Evolutionary conservation across 2,329 filamentous ascomycete genomes (phyloP).

Genomic region (Septoria petroselini): DNA sequence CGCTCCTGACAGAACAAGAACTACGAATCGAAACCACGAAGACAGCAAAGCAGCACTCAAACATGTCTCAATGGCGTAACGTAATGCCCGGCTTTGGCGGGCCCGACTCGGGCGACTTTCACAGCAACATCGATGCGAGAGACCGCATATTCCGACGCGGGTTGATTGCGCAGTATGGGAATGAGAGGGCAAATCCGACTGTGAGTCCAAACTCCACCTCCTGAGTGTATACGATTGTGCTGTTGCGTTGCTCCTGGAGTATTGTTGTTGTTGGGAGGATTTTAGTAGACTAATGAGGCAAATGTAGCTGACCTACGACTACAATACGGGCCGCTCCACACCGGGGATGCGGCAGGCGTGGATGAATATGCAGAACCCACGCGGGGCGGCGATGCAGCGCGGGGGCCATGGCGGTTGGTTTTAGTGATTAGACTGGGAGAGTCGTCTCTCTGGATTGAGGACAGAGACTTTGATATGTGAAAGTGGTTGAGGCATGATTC

Average conservation of each 20-base stretch:
- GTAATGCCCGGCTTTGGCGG: neutral
- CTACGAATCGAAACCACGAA: too few relatives aligned
- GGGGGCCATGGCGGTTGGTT: neutral
- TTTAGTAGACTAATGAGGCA: too few relatives aligned
- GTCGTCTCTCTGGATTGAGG: too few relatives aligned
- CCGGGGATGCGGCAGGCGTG: slow-evolving; percentile 1
- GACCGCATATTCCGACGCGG: neutral
- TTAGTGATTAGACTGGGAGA: too few relatives aligned
- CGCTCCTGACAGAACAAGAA: too few relatives aligned
- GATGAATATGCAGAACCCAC: slow-evolving; percentile 8
- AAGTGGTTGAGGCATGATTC: too few relatives aligned
- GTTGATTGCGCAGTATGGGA: neutral
- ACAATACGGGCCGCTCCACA: slow-evolving; percentile 1
- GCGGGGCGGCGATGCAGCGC: neutral
- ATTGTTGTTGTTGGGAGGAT: too few relatives aligned
- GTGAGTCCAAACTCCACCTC: neutral
- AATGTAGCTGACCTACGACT: neutral
- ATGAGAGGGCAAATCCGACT: neutral
- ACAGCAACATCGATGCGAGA: neutral
- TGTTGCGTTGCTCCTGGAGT: neutral
- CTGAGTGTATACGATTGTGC: too few relatives aligned
- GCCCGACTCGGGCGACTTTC: slow-evolving; percentile 2
- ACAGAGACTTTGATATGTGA: too few relatives aligned
- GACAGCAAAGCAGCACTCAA: too few relatives aligned
- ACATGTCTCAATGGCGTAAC: neutral